These are phyloP conservation scores for Apiotrichum siamense DNA, from an alignment of 1,284 basidiomycete genomes.

Conservation along the genomic window DNA sequence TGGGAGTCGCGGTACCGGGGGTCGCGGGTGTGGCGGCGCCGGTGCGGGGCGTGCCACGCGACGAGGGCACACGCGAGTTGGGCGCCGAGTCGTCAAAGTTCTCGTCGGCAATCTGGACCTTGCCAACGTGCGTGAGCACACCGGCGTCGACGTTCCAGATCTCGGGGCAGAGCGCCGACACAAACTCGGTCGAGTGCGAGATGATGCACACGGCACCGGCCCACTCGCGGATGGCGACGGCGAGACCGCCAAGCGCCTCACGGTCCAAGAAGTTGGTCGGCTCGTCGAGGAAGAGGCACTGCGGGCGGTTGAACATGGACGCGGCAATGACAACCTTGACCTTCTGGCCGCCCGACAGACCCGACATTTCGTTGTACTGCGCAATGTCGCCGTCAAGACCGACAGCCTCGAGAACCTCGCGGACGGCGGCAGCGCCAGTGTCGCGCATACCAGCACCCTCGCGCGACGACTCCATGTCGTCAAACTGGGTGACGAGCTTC, in stretches of 20 bases:
- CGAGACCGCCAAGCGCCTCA: constrained; percentile 63
- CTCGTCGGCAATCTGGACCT: constrained; percentile 75
- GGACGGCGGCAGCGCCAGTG: constrained; percentile 68
- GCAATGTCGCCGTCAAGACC: constrained; percentile 95
- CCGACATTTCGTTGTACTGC: constrained; percentile 92
- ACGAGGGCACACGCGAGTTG: constrained; percentile 35
- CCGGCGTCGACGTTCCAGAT: constrained; percentile 54
- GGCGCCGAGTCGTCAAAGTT: constrained; percentile 52
- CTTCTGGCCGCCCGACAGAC: constrained; percentile 89
- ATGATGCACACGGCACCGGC: constrained; percentile 94
- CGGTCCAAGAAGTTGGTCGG: constrained; percentile 94
- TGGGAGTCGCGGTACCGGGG: constrained; percentile 36
- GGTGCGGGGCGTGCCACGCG: constrained; percentile 41
- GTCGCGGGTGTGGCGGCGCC: constrained; percentile 42
- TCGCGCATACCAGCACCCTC: constrained; percentile 87
- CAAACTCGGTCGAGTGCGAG: constrained; percentile 88
- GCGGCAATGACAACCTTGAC: constrained; percentile 95
- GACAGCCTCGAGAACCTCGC: constrained; percentile 88
- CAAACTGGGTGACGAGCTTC: constrained; percentile 90
- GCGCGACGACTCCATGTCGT: constrained; percentile 91
- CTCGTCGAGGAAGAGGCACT: constrained; percentile 61
- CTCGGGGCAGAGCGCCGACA: constrained; percentile 68
- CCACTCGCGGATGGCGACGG: constrained; percentile 95
- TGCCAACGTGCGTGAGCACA: constrained; percentile 78
- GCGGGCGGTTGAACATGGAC: constrained; percentile 76